phyloP scores from a whole-genome alignment of 495 filamentous ascomycete genomes.

The Bacidia gigantensis region DNA sequence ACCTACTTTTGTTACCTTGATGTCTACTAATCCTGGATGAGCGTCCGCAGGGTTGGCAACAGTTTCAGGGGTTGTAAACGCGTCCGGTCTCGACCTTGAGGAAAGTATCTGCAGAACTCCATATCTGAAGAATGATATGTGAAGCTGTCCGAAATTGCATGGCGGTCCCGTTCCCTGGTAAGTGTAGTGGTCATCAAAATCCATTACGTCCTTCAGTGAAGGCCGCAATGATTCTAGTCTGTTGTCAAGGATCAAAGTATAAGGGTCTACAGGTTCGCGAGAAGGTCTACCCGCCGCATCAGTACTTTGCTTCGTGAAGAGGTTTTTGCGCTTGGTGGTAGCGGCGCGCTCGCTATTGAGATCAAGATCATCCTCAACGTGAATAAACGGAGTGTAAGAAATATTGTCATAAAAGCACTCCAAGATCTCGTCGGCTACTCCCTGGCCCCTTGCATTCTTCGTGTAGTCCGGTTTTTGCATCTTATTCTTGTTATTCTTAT shows the following conservation, averaged over 20 bases:
- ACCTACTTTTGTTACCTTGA: slow-evolving; percentile 94
- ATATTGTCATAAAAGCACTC: slow-evolving; percentile 98
- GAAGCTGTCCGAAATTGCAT: slow-evolving; percentile 62
- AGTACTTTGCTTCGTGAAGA: slow-evolving; percentile 50
- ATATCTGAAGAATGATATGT: slow-evolving; percentile 78
- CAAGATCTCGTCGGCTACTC: slow-evolving; percentile 80
- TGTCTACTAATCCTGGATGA: slow-evolving; percentile 87
- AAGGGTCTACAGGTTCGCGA: slow-evolving; percentile 86
- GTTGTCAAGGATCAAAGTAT: slow-evolving; percentile 80
- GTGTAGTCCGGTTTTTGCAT: slow-evolving; percentile 96
- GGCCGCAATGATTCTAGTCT: slow-evolving; percentile 72
- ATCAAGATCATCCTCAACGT: slow-evolving; percentile 82
- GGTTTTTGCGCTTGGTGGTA: slow-evolving; percentile 55
- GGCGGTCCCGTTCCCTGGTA: slow-evolving; percentile 64
- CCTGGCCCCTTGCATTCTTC: slow-evolving; percentile 82
- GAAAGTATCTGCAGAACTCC: slow-evolving; percentile 91
- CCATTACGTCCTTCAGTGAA: slow-evolving; percentile 78
- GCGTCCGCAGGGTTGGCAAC: slow-evolving; percentile 75
- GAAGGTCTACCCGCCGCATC: slow-evolving; percentile 53
- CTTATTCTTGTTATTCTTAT: slow-evolving; percentile 98
- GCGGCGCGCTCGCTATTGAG: slow-evolving; percentile 61
- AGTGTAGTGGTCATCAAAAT: slow-evolving; percentile 79
- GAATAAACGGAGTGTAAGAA: slow-evolving; percentile 92
- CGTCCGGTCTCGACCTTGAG: slow-evolving; percentile 78
- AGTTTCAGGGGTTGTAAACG: slow-evolving; percentile 78